Evolutionary conservation across 345 rosid species (phyloP), one percentile per base, ranked within the genome.

Genomic region (Psidium friedrichsthalianum): DNA sequence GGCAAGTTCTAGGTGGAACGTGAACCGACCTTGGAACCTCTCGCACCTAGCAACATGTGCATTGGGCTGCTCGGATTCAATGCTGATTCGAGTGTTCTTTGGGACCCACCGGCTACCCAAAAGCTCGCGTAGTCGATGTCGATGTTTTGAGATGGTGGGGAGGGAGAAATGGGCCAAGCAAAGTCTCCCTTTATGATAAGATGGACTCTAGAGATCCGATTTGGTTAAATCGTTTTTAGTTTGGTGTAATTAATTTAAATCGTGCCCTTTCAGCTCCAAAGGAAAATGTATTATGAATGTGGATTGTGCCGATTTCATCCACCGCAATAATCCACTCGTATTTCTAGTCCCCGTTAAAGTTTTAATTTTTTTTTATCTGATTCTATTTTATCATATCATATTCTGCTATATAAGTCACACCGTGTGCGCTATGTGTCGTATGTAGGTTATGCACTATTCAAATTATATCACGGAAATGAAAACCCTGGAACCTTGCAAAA

Each of bases 81-180:
- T 27, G 21, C 1, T 2, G 1, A 12, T 14, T 13, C 36, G 3
- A 36, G 36, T 36, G 36, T 36, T 36, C 36, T 36, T 3, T n/a
- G 0, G 8, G 36, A 58, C 6, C 5, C 21, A 29, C 14, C 9
- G 3, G 1, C 29, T 59, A 14, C 32, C 21, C 0, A 58, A 3
- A 58, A 58, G 64, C 8, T 1, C 64, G 12, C 2, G 0, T n/a
- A 11, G 7, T 58, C 7, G 0, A 58, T 12, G n/a, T 5, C 8
- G 0, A 8, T 47, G 9, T 2, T 36, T 47, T 6, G 51, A 47
- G 51, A 1, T 1, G 8, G 51, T 9, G 51, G 51, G 10, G 51
- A 47, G 51, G 51, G 51, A 47, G 51, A 47, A 8, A 47, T 47
- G 51, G 51, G 51, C 9, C 51, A 47, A 47, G 51, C 11, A 47